A percentile compares a stretch with the other conserved stretches of the same genome.
Evolutionary conservation across 352 stramenopile genomes (phyloP).

Genomic region (Thalassiosira oceanica): DNA sequence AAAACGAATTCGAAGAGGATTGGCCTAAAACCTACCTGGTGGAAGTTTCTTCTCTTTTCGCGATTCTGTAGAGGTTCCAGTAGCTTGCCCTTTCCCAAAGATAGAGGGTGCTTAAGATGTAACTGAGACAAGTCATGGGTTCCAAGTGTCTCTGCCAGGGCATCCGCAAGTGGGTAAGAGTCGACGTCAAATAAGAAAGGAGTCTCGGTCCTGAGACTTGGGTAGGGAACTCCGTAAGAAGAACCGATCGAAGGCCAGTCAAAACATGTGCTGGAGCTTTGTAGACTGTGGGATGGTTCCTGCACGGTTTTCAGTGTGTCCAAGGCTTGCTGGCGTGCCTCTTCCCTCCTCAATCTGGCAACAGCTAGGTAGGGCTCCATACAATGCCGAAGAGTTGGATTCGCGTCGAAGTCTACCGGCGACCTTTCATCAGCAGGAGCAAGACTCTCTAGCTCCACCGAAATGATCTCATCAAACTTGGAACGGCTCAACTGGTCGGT

Average conservation of each 20-base stretch:
- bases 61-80: constrained; percentile 43
- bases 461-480: constrained; percentile 34
- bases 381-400: constrained; percentile 22
- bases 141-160: constrained; percentile 58
- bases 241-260: constrained; percentile 62
- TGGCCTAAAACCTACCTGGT: too few relatives aligned
- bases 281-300: too few relatives aligned
- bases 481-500: background rate
- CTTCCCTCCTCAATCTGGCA: constrained; percentile 36
- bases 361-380: constrained; percentile 50
- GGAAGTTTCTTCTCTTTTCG: constrained; percentile 41
- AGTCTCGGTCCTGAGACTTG: constrained; percentile 48
- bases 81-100: constrained; percentile 34
- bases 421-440: background rate
- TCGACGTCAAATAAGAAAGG: constrained; percentile 70
- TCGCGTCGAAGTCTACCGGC: constrained; percentile 29
- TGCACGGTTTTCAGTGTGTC: constrained; percentile 25
- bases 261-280: too few relatives aligned
- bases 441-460: constrained; percentile 23
- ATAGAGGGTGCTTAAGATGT: constrained; percentile 41
- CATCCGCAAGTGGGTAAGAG: constrained; percentile 54
- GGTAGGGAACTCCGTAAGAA: constrained; percentile 64
- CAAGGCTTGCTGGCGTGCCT: constrained; percentile 34
- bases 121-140: constrained; percentile 58
- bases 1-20: too few relatives aligned